Evolutionary conservation across 2,329 filamentous ascomycete species (phyloP).

Genomic region (Alternaria angustiovoidea): DNA sequence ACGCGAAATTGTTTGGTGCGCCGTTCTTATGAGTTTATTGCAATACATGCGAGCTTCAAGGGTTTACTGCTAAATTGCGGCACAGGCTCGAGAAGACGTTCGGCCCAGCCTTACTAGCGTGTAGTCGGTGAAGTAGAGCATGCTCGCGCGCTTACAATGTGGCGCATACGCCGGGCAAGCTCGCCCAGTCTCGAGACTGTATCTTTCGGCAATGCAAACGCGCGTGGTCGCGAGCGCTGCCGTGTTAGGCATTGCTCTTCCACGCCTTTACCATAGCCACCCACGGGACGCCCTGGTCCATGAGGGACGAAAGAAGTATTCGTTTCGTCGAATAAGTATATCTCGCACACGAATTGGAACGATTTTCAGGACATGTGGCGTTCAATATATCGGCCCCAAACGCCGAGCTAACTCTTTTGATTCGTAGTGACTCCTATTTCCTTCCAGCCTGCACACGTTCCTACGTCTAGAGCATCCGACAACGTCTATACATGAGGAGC

Average conservation of each 20-base stretch:
- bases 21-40: not conserved
- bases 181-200: constrained; percentile 6
- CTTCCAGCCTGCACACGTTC: not conserved
- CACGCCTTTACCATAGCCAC: not conserved
- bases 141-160: constrained; percentile 10
- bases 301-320: not conserved
- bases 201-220: not conserved
- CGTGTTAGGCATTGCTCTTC: not conserved
- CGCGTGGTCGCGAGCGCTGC: not conserved
- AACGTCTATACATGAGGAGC: not conserved
- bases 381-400: not conserved
- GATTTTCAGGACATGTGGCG: not conserved
- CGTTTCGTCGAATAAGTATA: not conserved
- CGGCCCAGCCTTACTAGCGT: constrained; percentile 3
- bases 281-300: not conserved
- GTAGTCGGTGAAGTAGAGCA: constrained; percentile 15
- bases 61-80: constrained; percentile 5
- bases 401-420: not conserved
- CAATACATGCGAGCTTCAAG: not conserved
- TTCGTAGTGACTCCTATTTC: not conserved
- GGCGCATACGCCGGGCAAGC: constrained; percentile 11
- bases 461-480: not conserved
- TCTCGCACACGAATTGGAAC: not conserved
- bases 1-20: not conserved
- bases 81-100: not conserved